Evolutionary conservation across 2,329 filamentous ascomycete species (phyloP), one percentile per base, ranked within the genome.

Genomic region (Alternaria postmessia): DNA sequence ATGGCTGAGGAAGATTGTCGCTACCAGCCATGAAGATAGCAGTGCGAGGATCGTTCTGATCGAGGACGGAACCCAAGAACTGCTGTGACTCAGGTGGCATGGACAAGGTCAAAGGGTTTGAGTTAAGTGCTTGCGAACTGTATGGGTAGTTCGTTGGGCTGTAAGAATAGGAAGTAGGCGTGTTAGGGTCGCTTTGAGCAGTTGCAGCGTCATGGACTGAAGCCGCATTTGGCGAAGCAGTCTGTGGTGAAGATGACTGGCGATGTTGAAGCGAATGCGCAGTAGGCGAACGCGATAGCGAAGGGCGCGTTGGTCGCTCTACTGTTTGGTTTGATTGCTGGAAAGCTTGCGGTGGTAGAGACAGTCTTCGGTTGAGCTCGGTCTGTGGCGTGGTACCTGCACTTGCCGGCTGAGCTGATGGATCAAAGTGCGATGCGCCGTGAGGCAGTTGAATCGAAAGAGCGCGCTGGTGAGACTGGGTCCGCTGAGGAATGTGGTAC

Each of bases 11-110:
- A 16, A 80, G 62, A 42, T 75, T 73, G 18, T 81, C 78, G 49
- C 78, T 80, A 11, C 81, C 80, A 26, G 75, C 74, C 81, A 84
- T 85, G 59, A 85, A 76, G 63, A 81, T 76, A 39, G 80, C 69
- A 20, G 80, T 81, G 55, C 79, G 74, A 4, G 81, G 79, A 61
- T 85, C 81, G 30, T 77, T 80, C 3, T 77, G 74, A 60, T 84
- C 81, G 5, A 85, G 73, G 0, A 76, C 74, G 3, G 79, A 76
- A 16, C 82, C 84, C 6, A 87, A 75, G 18, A 87, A 75, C 68
- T 85, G 83, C 70, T 87, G 85, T 2, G 84, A 80, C 64, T 87
- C 83, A 4, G 81, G 73, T 22, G 86, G 84, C 22, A 87, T 73
- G 4, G 81, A 77, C 41, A 82, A 81, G 2, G 82, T 83, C 54